These are phyloP conservation scores for Pseudoperonospora humuli DNA, from an alignment of 352 stramenopile species.

Conservation along the genomic window DNA sequence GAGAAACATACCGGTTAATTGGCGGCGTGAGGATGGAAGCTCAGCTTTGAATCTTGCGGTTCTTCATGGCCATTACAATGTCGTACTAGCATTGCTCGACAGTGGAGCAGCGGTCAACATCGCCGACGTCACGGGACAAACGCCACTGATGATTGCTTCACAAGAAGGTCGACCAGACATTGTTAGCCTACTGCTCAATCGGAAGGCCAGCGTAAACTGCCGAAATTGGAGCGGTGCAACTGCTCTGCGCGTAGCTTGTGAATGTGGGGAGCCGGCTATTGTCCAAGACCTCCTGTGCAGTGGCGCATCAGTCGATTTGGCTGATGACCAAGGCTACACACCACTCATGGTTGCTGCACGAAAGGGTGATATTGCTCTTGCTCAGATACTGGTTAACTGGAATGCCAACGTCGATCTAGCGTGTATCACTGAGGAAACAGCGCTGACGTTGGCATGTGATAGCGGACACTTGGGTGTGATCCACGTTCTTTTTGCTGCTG, in stretches of 20 bases:
- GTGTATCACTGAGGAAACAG: constrained; percentile 9
- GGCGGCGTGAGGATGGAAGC: constrained; percentile 6
- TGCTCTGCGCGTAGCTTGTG: constrained; percentile 15
- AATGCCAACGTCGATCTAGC: constrained; percentile 16
- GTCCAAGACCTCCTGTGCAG: constrained; percentile 13
- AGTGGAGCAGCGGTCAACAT: constrained; percentile 16
- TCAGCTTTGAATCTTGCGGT: constrained; percentile 20
- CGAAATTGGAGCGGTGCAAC: constrained; percentile 9
- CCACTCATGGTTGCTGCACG: constrained; percentile 20
- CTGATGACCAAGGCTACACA: constrained; percentile 20
- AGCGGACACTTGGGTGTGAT: too few relatives aligned
- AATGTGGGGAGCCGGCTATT: constrained; percentile 6
- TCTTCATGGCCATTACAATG: constrained; percentile 9
- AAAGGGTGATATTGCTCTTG: constrained; percentile 8
- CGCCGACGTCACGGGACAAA: constrained; percentile 7
- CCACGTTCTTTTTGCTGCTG: too few relatives aligned
- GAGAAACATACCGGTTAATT: constrained; percentile 15
- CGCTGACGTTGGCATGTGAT: constrained; percentile 14
- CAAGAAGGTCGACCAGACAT: too few relatives aligned
- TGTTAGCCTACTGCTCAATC: too few relatives aligned
- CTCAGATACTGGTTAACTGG: constrained; percentile 11
- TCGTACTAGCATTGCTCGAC: constrained; percentile 14
- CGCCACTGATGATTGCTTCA: constrained; percentile 12
- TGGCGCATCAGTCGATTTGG: constrained; percentile 13
- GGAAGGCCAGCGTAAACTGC: too few relatives aligned